phyloP scores from a whole-genome alignment of 768 basidiomycete species.

The Boletus rubroflammeus region DNA sequence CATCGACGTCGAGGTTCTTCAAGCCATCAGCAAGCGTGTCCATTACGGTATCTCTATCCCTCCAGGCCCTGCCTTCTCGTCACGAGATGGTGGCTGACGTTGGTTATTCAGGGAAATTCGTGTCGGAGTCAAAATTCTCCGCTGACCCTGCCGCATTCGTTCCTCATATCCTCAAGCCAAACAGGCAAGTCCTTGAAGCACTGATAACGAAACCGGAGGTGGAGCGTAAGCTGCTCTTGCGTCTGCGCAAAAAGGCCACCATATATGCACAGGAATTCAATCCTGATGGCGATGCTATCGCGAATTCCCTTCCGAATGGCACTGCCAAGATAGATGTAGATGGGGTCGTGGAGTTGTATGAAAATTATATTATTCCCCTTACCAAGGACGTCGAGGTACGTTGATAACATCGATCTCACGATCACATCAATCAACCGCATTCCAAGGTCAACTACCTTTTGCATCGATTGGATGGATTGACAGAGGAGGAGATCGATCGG shows the following conservation, averaged over 20 bases:
- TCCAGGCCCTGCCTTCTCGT: conserved; percentile 12
- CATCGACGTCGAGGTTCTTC: conserved; percentile 93
- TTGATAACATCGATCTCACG: conserved; percentile 7
- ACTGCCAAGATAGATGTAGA: conserved; percentile 84
- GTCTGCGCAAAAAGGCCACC: conserved; percentile 81
- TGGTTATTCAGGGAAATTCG: conserved; percentile 80
- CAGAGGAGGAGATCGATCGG: conserved; percentile 72
- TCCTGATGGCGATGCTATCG: conserved; percentile 54
- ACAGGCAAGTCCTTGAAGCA: conserved; percentile 72
- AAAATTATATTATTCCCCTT: conserved; percentile 93
- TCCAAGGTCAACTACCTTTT: conserved; percentile 92
- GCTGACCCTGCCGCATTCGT: conserved; percentile 83
- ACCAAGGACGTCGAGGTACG: conserved; percentile 98
- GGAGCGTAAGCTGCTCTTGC: conserved; percentile 75
- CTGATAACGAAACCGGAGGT: conserved; percentile 98
- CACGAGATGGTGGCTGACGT: conserved; percentile 3
- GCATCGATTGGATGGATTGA: conserved; percentile 79
- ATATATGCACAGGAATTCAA: conserved; percentile 83
- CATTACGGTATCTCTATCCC: conserved; percentile 74
- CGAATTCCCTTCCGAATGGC: conserved; percentile 30
- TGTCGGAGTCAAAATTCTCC: conserved; percentile 96
- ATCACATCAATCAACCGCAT: conserved; percentile 1
- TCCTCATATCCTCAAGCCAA: conserved; percentile 81
- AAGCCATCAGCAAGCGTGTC: conserved; percentile 96
- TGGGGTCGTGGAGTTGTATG: conserved; percentile 89